Base-by-base conservation (phyloP, 108 stramenopile genomes). In the Seminavis robusta region DNA sequence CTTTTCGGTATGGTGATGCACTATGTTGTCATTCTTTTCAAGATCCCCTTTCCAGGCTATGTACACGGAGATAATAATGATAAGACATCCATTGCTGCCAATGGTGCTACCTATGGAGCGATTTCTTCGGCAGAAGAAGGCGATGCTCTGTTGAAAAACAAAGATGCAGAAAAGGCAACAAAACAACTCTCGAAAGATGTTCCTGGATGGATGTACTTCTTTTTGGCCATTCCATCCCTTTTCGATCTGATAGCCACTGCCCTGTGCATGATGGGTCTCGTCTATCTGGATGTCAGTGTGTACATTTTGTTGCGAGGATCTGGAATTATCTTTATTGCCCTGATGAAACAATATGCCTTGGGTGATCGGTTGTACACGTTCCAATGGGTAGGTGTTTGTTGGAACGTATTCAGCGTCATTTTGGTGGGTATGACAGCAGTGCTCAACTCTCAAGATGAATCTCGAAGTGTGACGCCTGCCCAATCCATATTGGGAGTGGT, bases 231-330 rank as follows among this genome's bases (percentile, higher is more conserved):
- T 46, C 94, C 94, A 2, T 61, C 84, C 7, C 34, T 95, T 15
- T 91, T 95, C 61, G 94, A 95, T 60, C 55, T 92, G 27, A 81
- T 46, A 15, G 94, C 94, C 10, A 95, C 88, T 20, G 86, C 84
- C n/a, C 74, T 95, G 1, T 88, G 88, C 60, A 95, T 92, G 94
- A 84, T 90, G 79, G 94, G 94, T 46, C 56, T 95, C 39, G 77
- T 68, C 26, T 82, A 90, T 50, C 66, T 95, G 28, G 80, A 86
- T 61, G 94, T 92, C 3, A 84, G 83, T 49, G 83, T 88, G 13
- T 95, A 90, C 56, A 90, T 92, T 61, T 70, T 95, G 71, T 67
- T 95, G 7, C 74, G 90, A 9, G 94, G 94, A 71, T 78, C 78
- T 17, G 89, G 88, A 4, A 92, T 95, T 49, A 90, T 95, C 48